Percentiles rank a stretch among this genome's conserved stretches.
These are phyloP conservation scores for Nemophila menziesii DNA, from an alignment of 257 asterid genomes.

Conservation along the genomic window DNA sequence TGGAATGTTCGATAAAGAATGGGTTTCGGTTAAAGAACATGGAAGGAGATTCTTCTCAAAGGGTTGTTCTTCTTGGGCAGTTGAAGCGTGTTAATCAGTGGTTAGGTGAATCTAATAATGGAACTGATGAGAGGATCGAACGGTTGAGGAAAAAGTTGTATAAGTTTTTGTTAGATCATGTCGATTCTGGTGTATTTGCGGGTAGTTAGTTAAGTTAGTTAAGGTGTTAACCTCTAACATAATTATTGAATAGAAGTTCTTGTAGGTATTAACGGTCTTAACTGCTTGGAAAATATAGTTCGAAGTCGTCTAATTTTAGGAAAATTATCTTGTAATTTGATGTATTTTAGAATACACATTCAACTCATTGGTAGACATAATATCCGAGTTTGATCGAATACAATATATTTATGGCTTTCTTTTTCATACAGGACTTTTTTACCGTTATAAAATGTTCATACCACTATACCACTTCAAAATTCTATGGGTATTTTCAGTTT, in stretches of 20 bases:
- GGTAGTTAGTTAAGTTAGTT: constrained; percentile 15
- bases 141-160: constrained; percentile 51
- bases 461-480: too few species aligned
- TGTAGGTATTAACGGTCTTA: not conserved
- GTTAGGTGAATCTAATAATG: constrained; percentile 47
- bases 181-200: constrained; percentile 42
- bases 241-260: not conserved
- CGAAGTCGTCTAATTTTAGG: not conserved
- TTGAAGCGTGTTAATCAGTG: constrained; percentile 66
- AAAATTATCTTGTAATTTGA: too few species aligned
- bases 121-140: constrained; percentile 43
- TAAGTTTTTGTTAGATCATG: constrained; percentile 51
- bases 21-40: constrained; percentile 28
- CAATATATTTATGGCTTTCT: too few species aligned
- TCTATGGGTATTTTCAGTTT: too few species aligned
- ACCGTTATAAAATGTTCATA: too few species aligned
- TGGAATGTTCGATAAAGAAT: constrained; percentile 40
- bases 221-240: constrained; percentile 2
- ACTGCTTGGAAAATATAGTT: not conserved
- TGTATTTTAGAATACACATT: too few species aligned
- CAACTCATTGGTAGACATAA: too few species aligned
- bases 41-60: constrained; percentile 32
- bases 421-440: too few species aligned
- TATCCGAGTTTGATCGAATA: too few species aligned
- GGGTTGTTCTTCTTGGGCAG: constrained; percentile 53